A percentile compares a stretch with the other conserved stretches of the same genome.
Conservation (phyloP, 2,329 filamentous ascomycete genomes). For the Setomelanomma holmii region DNA sequence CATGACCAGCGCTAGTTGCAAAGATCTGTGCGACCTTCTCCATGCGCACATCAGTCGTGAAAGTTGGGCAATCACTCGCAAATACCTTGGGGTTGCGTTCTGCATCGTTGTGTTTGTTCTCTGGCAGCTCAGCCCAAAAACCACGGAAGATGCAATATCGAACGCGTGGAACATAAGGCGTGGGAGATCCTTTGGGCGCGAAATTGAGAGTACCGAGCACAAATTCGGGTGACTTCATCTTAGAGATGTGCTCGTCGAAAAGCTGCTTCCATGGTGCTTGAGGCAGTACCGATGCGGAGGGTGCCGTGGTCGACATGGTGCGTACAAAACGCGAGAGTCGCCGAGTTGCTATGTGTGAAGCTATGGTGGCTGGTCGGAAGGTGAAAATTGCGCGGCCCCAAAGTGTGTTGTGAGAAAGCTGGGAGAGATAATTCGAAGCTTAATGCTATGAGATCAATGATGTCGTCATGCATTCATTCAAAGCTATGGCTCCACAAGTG, state of each 20-base stretch:
- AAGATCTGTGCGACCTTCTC: slow-evolving; percentile 79
- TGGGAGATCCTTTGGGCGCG: slow-evolving; percentile 50
- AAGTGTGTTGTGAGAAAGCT: slow-evolving; percentile 2
- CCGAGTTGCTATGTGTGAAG: slow-evolving; percentile 40
- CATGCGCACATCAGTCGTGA: slow-evolving; percentile 91
- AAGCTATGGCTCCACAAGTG: slow-evolving; percentile 8
- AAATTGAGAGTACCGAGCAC: slow-evolving; percentile 59
- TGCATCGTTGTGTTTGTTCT: slow-evolving; percentile 75
- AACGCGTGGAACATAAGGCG: slow-evolving; percentile 61
- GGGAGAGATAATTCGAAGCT: not conserved
- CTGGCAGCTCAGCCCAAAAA: slow-evolving; percentile 77
- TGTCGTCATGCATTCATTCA: slow-evolving; percentile 26
- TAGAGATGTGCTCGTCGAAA: slow-evolving; percentile 58
- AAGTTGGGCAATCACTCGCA: slow-evolving; percentile 78
- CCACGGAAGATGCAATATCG: slow-evolving; percentile 86
- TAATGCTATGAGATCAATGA: slow-evolving; percentile 14
- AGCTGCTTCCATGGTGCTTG: slow-evolving; percentile 60
- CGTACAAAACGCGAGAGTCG: slow-evolving; percentile 51
- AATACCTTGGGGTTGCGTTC: slow-evolving; percentile 73
- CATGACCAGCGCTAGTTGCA: slow-evolving; percentile 56
- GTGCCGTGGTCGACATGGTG: slow-evolving; percentile 57
- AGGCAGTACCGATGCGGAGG: slow-evolving; percentile 41
- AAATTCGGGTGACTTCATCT: slow-evolving; percentile 59
- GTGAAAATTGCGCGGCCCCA: not conserved
- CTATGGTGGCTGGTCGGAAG: slow-evolving; percentile 44